Conservation (phyloP, 2,329 filamentous ascomycete species). For the Talaromyces sp. region DNA sequence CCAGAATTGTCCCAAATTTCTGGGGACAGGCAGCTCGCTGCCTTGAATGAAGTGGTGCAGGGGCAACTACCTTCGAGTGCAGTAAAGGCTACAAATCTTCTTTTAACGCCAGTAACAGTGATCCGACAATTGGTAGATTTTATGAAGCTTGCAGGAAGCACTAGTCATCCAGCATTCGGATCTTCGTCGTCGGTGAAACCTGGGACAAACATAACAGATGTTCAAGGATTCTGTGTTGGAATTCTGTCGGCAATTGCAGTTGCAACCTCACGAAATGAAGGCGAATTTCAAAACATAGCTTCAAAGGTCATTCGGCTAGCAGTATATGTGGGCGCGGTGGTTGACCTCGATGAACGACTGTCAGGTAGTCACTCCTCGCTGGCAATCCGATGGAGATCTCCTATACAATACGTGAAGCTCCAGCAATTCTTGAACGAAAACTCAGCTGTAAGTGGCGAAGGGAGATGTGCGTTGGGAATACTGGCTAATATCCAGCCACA, state of each 20-base stretch:
- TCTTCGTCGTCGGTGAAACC: too few species aligned
- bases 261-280: neutral
- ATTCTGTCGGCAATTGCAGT: neutral
- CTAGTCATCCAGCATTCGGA: too few species aligned
- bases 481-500: too few species aligned
- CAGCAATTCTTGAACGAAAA: neutral
- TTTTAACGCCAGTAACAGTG: too few species aligned
- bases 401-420: neutral
- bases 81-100: too few species aligned
- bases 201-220: neutral
- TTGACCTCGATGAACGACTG: neutral
- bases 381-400: neutral
- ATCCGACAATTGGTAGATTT: too few species aligned
- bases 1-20: too few species aligned
- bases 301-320: neutral
- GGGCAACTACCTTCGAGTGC: too few species aligned
- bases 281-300: neutral
- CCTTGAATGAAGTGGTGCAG: too few species aligned
- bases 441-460: too few species aligned
- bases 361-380: neutral
- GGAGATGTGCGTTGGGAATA: neutral
- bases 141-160: too few species aligned
- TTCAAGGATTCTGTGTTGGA: slow-evolving; percentile 7
- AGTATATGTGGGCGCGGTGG: neutral
- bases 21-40: too few species aligned